A percentile compares a stretch with the other conserved stretches of the same genome.
phyloP scores from a whole-genome alignment of 768 basidiomycete genomes.

The Lepiota brunneoincarnata region DNA sequence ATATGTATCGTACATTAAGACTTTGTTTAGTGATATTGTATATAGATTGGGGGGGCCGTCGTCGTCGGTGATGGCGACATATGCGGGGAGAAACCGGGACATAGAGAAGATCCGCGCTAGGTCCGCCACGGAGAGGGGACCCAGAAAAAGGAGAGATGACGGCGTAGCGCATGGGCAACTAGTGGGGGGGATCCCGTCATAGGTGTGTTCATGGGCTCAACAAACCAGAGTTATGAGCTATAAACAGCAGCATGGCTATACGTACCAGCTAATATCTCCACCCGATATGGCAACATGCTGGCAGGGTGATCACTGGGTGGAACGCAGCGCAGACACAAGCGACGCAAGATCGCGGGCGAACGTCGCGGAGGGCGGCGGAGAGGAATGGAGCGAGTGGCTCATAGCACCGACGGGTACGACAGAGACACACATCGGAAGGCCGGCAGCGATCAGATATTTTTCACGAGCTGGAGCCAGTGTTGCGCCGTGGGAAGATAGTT shows the following conservation, averaged over 20 bases:
- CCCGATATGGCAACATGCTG: slow-evolving; percentile 5
- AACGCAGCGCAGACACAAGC: background rate
- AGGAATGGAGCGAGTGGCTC: background rate
- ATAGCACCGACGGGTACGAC: background rate
- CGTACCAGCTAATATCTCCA: slow-evolving; percentile 3
- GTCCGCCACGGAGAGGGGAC: background rate
- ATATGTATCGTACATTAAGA: background rate
- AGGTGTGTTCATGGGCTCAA: slow-evolving; percentile 7
- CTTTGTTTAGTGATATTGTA: background rate
- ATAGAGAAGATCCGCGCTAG: slow-evolving; percentile 12
- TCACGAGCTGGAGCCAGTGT: slow-evolving; percentile 1
- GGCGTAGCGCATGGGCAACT: background rate
- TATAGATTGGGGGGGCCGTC: slow-evolving; percentile 9
- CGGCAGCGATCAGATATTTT: slow-evolving; percentile 9
- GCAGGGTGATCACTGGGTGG: background rate
- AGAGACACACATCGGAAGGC: slow-evolving; percentile 5
- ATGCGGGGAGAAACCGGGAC: slow-evolving; percentile 8
- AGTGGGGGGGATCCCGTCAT: slow-evolving; percentile 7
- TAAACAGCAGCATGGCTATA: slow-evolving; percentile 5
- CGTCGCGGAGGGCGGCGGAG: background rate
- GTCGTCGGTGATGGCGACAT: slow-evolving; percentile 7
- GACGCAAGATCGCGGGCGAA: background rate
- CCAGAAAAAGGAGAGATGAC: background rate
- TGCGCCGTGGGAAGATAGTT: slow-evolving; percentile 10
- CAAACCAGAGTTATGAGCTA: slow-evolving; percentile 10